phyloP scores from a whole-genome alignment of 2,329 filamentous ascomycete genomes.

The Leptosphaerulina australis region DNA sequence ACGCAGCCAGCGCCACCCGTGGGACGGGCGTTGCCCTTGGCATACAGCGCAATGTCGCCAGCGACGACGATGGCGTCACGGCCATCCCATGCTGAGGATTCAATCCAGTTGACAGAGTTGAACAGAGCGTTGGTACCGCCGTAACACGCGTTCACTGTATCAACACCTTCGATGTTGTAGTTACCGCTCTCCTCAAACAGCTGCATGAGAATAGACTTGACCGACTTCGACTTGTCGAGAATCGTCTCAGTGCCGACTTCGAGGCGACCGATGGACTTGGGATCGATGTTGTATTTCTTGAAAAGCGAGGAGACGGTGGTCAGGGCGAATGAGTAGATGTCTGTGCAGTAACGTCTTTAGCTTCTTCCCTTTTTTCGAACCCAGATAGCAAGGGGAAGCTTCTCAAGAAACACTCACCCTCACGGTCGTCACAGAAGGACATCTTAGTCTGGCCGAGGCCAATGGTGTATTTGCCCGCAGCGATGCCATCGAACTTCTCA shows the following conservation, averaged over 20 bases:
- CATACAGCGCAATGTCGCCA: slow-evolving; percentile 61
- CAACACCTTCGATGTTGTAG: slow-evolving; percentile 60
- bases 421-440: slow-evolving; percentile 62
- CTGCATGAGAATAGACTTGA: slow-evolving; percentile 62
- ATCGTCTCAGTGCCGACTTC: slow-evolving; percentile 62
- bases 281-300: slow-evolving; percentile 60
- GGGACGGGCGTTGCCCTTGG: slow-evolving; percentile 60
- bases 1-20: slow-evolving; percentile 61
- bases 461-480: slow-evolving; percentile 60
- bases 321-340: slow-evolving; percentile 61
- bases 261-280: slow-evolving; percentile 57
- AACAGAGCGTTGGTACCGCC: slow-evolving; percentile 61
- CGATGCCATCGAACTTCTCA: slow-evolving; percentile 62
- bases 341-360: slow-evolving; percentile 40
- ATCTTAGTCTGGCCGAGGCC: slow-evolving; percentile 62
- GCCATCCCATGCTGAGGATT: slow-evolving; percentile 61
- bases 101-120: slow-evolving; percentile 61
- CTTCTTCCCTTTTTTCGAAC: slow-evolving; percentile 6
- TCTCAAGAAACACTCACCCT: slow-evolving; percentile 47
- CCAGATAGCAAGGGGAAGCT: neutral
- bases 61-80: slow-evolving; percentile 59
- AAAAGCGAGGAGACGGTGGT: slow-evolving; percentile 59
- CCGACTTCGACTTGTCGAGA: slow-evolving; percentile 62
- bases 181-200: slow-evolving; percentile 59
- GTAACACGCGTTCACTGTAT: slow-evolving; percentile 62